Percentiles rank a stretch among this genome's conserved stretches.
phyloP scores from a whole-genome alignment of 192 early-diverging fungal species.

The Neocallimastix lanati region DNA sequence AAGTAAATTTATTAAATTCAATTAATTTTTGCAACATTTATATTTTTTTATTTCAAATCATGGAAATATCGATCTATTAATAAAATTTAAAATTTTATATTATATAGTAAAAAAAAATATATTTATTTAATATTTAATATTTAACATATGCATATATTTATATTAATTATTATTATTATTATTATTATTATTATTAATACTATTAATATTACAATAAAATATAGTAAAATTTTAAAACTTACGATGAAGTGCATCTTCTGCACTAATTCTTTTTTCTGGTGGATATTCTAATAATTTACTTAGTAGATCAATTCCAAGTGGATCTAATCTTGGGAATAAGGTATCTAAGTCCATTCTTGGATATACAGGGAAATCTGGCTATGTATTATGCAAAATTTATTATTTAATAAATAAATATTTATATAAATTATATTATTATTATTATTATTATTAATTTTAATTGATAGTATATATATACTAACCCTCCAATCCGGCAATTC shows the following conservation, averaged over 20 bases:
- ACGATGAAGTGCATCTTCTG: constrained; percentile 50
- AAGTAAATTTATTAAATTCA: too few species aligned
- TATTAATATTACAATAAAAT: too few species aligned
- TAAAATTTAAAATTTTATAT: too few species aligned
- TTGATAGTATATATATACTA: too few species aligned
- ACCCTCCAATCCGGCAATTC: constrained; percentile 79
- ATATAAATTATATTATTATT: background rate
- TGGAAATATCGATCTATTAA: background rate
- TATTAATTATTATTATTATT: too few species aligned
- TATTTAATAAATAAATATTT: too few species aligned
- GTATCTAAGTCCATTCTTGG: constrained; percentile 47
- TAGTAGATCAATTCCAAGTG: constrained; percentile 71
- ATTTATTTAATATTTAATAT: too few species aligned
- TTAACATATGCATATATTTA: too few species aligned
- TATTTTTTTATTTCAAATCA: background rate
- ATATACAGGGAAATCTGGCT: constrained; percentile 60
- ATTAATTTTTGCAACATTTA: too few species aligned
- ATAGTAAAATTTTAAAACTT: constrained; percentile 5
- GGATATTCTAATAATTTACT: constrained; percentile 49
- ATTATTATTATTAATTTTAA: background rate
- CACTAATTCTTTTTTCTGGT: constrained; percentile 62
- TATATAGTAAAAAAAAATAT: too few species aligned
- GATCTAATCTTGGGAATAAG: constrained; percentile 65
- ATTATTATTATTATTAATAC: too few species aligned
- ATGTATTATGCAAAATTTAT: too few species aligned